Base-by-base conservation (phyloP, 1,139 yeast genomes). In the Blastobotrys petasosporus region DNA sequence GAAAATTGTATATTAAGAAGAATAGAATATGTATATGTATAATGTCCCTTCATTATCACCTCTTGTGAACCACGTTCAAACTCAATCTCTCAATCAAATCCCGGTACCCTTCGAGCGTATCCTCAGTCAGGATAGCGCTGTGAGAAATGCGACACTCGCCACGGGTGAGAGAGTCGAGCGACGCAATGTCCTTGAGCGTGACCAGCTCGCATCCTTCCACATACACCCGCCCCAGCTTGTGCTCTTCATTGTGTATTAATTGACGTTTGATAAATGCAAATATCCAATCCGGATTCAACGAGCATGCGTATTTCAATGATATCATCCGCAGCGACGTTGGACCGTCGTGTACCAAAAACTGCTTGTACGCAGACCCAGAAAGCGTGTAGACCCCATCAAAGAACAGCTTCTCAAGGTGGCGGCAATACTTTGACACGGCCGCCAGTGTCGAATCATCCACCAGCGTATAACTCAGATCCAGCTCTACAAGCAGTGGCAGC, bases 111-210 rank as follows among this genome's bases (percentile, higher is more conserved):
- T 53, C 54, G 29, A 54, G 36, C 4, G 54, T 50, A 43, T 53
- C 51, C 32, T 52, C 56, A n/a, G 50, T 51, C 20, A 54, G 50
- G 12, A 53, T 45, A 11, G 57, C 56, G 10, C 53, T 47, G 42
- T 54, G 57, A 4, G 39, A 38, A 29, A 54, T 50, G n/a, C 35
- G 28, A 49, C 55, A 51, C 17, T 44, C 36, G 17, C 33, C 17
- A n/a, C 35, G 25, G 13, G 47, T 47, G 32, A 51, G 34, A 25
- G 33, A 41, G 16, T 41, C 29, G 31, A 50, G 38, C 35, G 30
- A 30, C 16, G 36, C 31, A 8, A 53, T 39, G 32, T 54, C 56
- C 20, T 45, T 46, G 12, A 48, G 37, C 16, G 56, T 54, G 44
- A 54, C 48, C 33, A 47, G 42, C 31, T 53, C 56, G 33, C 56